Percentiles rank a stretch among this genome's conserved stretches.
These are phyloP conservation scores for Phytophthora hybrid DNA, from an alignment of 352 stramenopile species.

Conservation along the genomic window DNA sequence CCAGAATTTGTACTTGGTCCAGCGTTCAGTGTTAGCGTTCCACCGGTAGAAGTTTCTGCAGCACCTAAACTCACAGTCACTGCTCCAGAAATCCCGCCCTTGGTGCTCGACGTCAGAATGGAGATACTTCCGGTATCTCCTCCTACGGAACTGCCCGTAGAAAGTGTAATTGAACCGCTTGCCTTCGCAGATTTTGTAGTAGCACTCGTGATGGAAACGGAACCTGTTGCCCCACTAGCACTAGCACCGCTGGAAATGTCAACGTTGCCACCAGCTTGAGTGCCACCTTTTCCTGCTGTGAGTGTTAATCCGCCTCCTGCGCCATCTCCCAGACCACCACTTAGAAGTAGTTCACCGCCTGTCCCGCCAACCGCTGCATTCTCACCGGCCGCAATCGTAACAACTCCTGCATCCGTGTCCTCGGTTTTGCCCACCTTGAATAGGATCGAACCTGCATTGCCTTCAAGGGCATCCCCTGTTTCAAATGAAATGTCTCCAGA, in stretches of 20 bases:
- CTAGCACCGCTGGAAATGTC: constrained; percentile 36
- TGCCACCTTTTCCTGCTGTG: constrained; percentile 25
- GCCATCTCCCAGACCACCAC: constrained; percentile 23
- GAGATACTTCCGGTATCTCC: constrained; percentile 45
- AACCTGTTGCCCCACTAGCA: constrained; percentile 31
- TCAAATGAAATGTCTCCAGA: constrained; percentile 45
- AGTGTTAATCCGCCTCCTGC: constrained; percentile 30
- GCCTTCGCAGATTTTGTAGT: constrained; percentile 32
- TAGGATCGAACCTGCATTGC: constrained; percentile 37
- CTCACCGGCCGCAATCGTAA: constrained; percentile 29
- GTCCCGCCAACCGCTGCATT: constrained; percentile 18
- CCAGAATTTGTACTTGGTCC: constrained; percentile 26
- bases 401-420: constrained; percentile 19
- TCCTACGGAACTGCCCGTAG: constrained; percentile 38
- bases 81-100: constrained; percentile 40
- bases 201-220: constrained; percentile 33
- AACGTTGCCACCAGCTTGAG: constrained; percentile 31
- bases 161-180: constrained; percentile 43
- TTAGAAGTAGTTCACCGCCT: constrained; percentile 31
- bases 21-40: constrained; percentile 36
- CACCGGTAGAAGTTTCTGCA: constrained; percentile 32
- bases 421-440: constrained; percentile 40
- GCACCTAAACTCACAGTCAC: constrained; percentile 44
- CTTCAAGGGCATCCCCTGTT: constrained; percentile 27
- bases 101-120: constrained; percentile 34